Conservation (phyloP, 1,284 basidiomycete genomes). For the Pisolithus thermaeus region DNA sequence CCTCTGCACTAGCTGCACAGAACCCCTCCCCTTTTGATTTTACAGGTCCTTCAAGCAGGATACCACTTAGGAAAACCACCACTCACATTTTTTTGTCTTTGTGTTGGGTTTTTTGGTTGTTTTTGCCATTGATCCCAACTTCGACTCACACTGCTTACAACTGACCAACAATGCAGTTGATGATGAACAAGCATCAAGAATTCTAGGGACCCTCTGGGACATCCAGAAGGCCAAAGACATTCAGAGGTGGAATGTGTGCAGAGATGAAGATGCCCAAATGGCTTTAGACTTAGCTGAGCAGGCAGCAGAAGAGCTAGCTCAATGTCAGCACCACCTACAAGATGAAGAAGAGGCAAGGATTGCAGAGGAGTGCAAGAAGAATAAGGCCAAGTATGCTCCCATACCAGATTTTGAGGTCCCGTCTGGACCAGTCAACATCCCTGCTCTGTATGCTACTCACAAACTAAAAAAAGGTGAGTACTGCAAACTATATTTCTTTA, state of each 20-base stretch:
- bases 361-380: neutral
- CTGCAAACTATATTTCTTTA: conserved; percentile 3
- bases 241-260: neutral
- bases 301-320: neutral
- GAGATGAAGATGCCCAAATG: too few relatives aligned
- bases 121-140: too few relatives aligned
- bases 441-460: neutral
- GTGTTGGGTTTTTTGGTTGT: too few relatives aligned
- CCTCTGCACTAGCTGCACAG: too few relatives aligned
- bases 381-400: conserved; percentile 1
- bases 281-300: too few relatives aligned
- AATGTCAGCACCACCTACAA: neutral
- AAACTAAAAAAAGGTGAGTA: conserved; percentile 4
- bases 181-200: neutral
- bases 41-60: too few relatives aligned
- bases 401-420: neutral
- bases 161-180: neutral
- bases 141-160: too few relatives aligned
- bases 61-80: too few relatives aligned
- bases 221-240: neutral
- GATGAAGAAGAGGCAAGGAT: neutral
- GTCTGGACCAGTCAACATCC: neutral
- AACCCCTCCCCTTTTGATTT: too few relatives aligned
- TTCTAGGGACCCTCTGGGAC: neutral
- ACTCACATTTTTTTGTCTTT: too few relatives aligned